A percentile compares a stretch with the other conserved stretches of the same genome.
These are phyloP conservation scores for Ormosia emarginata DNA, from an alignment of 306 rosid species.

Conservation along the genomic window DNA sequence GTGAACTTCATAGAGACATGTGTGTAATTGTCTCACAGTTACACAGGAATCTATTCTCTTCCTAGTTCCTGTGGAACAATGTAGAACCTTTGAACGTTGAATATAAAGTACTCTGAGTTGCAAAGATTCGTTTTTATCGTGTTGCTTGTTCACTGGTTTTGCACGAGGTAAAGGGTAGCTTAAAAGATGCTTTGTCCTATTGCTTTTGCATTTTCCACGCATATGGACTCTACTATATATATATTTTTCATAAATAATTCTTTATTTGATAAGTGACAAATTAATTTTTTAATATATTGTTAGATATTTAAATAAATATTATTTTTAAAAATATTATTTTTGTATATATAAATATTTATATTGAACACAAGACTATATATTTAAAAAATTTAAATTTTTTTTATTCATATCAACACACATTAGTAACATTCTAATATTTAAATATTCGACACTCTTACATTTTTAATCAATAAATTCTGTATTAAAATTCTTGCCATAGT, in stretches of 20 bases:
- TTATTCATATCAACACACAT: too few species aligned
- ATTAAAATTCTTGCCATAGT: neutral
- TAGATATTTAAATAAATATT: too few species aligned
- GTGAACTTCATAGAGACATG: conserved; percentile 10
- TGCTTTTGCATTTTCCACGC: neutral
- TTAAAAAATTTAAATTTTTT: too few species aligned
- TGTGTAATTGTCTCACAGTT: neutral
- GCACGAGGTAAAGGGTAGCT: neutral
- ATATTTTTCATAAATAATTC: too few species aligned
- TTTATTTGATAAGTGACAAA: too few species aligned
- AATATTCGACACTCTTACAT: neutral
- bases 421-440: neutral
- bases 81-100: conserved; percentile 10
- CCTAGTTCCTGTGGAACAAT: neutral
- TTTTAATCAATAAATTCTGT: neutral
- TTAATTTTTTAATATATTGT: too few species aligned
- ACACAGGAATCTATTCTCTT: neutral
- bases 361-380: too few species aligned
- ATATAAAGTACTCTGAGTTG: neutral
- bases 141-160: neutral
- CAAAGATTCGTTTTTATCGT: neutral
- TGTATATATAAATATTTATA: too few species aligned
- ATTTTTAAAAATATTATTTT: too few species aligned
- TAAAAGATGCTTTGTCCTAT: conserved; percentile 12
- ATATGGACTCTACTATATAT: too few species aligned